Conservation (phyloP, 371 early-diverging fungal genomes). For the Apophysomyces variabilis region DNA sequence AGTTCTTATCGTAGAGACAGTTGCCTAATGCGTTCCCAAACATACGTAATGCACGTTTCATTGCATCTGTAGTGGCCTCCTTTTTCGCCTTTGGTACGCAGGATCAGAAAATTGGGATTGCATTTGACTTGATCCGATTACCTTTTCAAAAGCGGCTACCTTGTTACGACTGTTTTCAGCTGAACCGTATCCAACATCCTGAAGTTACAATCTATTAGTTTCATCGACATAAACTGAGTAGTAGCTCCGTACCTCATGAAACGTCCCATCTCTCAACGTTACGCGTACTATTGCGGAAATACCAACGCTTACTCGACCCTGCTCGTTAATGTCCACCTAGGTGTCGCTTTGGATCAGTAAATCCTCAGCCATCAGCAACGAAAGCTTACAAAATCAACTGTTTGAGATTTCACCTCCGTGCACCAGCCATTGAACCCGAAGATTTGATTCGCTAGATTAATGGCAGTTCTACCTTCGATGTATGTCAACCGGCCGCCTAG, state of each 20-base stretch:
- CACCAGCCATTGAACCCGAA: constrained; percentile 99
- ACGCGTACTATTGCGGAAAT: constrained; percentile 86
- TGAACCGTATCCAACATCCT: constrained; percentile 53
- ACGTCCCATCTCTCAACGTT: constrained; percentile 93
- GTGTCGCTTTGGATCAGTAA: neutral
- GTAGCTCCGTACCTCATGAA: constrained; percentile 74
- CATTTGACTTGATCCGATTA: constrained; percentile 15
- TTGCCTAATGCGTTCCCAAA: constrained; percentile 97
- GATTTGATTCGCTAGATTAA: constrained; percentile 93
- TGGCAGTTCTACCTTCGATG: constrained; percentile 91
- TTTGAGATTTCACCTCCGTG: constrained; percentile 73
- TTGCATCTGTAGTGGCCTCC: constrained; percentile 95
- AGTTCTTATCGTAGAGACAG: constrained; percentile 95
- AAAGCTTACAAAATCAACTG: constrained; percentile 79
- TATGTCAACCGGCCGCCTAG: constrained; percentile 73
- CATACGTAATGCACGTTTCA: constrained; percentile 91
- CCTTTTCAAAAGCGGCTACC: constrained; percentile 88
- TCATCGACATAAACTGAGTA: neutral
- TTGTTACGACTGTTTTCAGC: constrained; percentile 87
- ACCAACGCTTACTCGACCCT: constrained; percentile 73
- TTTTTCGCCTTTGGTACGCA: constrained; percentile 78
- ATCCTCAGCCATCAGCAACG: neutral
- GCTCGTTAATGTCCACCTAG: constrained; percentile 48
- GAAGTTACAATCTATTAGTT: neutral
- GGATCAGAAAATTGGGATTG: neutral